Conservation (phyloP, 352 stramenopile genomes). For the Globisporangium recalcitrans region DNA sequence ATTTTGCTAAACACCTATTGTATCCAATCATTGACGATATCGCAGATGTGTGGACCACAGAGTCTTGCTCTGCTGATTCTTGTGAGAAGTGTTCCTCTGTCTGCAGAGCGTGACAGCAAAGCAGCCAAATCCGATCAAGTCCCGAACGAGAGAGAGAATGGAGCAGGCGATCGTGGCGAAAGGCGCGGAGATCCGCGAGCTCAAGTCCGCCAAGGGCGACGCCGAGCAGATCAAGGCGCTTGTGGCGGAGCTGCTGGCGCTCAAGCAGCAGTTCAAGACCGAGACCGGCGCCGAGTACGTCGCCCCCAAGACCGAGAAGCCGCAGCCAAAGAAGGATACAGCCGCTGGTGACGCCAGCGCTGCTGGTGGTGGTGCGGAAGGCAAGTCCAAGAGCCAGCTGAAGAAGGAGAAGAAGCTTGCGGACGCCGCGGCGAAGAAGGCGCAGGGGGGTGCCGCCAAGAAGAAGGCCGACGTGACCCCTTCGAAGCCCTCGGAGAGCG, state of each 20-base stretch:
- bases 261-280: conserved; percentile 80
- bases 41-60: too few relatives aligned
- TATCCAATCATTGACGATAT: too few relatives aligned
- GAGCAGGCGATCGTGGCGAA: conserved; percentile 61
- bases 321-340: conserved; percentile 30
- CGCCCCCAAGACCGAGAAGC: conserved; percentile 33
- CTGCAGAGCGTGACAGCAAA: neutral
- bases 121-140: neutral
- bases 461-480: conserved; percentile 39
- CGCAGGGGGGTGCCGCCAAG: conserved; percentile 17
- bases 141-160: conserved; percentile 6
- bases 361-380: conserved; percentile 15
- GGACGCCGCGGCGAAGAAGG: conserved; percentile 39
- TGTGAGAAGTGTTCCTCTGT: too few relatives aligned
- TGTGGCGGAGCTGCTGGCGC: conserved; percentile 55
- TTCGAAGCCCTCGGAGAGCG: conserved; percentile 63
- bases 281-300: conserved; percentile 70
- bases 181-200: conserved; percentile 67
- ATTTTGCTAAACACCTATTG: too few relatives aligned
- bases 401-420: conserved; percentile 88
- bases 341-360: neutral
- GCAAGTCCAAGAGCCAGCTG: conserved; percentile 82
- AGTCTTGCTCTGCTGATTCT: too few relatives aligned
- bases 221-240: conserved; percentile 35
- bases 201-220: conserved; percentile 79